Conservation (phyloP, 2,329 filamentous ascomycete genomes). For the Biscogniauxia sp. region DNA sequence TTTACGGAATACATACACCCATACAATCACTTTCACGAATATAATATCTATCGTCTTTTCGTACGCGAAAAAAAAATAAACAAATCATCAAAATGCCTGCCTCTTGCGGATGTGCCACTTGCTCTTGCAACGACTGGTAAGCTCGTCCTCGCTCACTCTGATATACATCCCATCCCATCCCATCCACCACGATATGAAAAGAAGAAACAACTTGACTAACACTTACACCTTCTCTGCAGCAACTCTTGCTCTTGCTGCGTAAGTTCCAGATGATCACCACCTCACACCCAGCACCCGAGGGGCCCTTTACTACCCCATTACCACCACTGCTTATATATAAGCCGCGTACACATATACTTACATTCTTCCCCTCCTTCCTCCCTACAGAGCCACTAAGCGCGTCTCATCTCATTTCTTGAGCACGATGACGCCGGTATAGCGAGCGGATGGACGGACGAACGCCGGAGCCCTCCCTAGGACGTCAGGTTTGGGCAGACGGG, state of each 20-base stretch:
- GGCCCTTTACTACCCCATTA: too few relatives aligned
- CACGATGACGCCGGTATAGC: conserved; percentile 9
- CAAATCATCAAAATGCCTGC: conserved; percentile 22
- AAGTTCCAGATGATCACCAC: conserved; percentile 2
- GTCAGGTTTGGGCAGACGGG: too few relatives aligned
- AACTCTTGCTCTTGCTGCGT: conserved; percentile 29
- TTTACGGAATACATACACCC: too few relatives aligned
- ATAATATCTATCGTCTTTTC: too few relatives aligned
- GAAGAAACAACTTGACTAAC: not conserved
- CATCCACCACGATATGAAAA: too few relatives aligned
- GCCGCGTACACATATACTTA: not conserved
- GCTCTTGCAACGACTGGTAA: conserved; percentile 28
- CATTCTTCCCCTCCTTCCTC: conserved; percentile 7
- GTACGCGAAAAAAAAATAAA: not conserved
- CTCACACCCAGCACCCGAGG: too few relatives aligned
- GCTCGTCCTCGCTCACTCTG: not conserved
- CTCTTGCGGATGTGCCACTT: conserved; percentile 26
- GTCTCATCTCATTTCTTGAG: not conserved
- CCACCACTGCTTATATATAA: too few relatives aligned
- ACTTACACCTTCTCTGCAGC: conserved; percentile 7
- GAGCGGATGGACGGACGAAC: conserved; percentile 13
- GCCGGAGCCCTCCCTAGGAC: too few relatives aligned
- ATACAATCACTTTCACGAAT: not conserved
- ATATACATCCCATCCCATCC: too few relatives aligned
- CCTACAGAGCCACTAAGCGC: conserved; percentile 21